phyloP scores from a whole-genome alignment of 805 yeast species.

The Cyberlindnera subsufficiens region DNA sequence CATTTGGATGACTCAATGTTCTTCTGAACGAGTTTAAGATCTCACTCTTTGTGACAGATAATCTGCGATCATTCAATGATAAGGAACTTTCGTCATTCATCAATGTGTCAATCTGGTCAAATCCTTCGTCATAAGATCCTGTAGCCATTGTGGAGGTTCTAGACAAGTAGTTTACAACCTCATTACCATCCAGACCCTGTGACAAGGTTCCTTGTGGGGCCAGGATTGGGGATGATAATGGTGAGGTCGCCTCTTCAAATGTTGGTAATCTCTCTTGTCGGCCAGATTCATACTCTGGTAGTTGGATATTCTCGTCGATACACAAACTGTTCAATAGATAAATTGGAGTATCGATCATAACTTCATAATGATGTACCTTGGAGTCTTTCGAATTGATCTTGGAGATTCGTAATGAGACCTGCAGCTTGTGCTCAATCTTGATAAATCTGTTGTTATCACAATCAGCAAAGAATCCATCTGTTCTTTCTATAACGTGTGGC shows the following conservation, averaged over 20 bases:
- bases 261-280: conserved; percentile 40
- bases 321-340: conserved; percentile 42
- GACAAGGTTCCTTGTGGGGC: conserved; percentile 7
- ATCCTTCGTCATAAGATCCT: not conserved
- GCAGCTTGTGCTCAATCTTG: conserved; percentile 60
- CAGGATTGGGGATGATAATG: conserved; percentile 26
- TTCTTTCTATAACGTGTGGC: conserved; percentile 9
- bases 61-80: conserved; percentile 1
- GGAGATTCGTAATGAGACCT: conserved; percentile 63
- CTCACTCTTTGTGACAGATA: conserved; percentile 9
- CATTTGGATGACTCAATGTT: conserved; percentile 2
- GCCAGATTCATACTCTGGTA: conserved; percentile 29
- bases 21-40: conserved; percentile 10
- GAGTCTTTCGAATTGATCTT: conserved; percentile 44
- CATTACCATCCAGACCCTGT: conserved; percentile 6
- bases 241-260: conserved; percentile 61
- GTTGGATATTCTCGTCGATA: conserved; percentile 29
- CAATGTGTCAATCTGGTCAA: conserved; percentile 14
- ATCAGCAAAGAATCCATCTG: conserved; percentile 39
- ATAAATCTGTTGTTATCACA: conserved; percentile 54
- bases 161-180: conserved; percentile 14
- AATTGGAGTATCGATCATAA: conserved; percentile 73
- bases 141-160: conserved; percentile 17
- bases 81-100: conserved; percentile 7
- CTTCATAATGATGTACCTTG: conserved; percentile 70